Evolutionary conservation across 352 stramenopile genomes (phyloP).

Genomic region (Phytophthora ohioensis): DNA sequence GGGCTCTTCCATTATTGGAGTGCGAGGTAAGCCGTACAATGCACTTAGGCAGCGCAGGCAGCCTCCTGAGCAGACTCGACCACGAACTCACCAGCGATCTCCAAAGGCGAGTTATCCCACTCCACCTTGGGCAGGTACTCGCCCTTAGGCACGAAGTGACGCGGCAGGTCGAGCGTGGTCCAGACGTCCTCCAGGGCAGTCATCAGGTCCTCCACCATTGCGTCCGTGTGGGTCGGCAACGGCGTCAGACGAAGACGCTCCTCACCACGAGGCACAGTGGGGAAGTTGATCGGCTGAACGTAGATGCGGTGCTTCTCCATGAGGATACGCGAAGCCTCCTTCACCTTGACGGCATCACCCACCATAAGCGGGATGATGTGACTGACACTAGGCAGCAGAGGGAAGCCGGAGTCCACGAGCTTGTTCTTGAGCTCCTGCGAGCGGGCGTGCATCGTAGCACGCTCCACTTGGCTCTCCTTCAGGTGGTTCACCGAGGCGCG

Average conservation of each 20-base stretch:
- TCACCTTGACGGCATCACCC: slow-evolving; percentile 87
- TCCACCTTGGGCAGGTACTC: slow-evolving; percentile 85
- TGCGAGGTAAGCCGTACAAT: slow-evolving; percentile 12
- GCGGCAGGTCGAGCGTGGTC: slow-evolving; percentile 83
- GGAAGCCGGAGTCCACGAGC: slow-evolving; percentile 86
- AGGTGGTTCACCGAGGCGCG: slow-evolving; percentile 83
- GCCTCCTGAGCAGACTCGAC: slow-evolving; percentile 41
- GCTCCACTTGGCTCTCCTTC: slow-evolving; percentile 87
- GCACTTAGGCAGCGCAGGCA: slow-evolving; percentile 45
- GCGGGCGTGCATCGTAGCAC: slow-evolving; percentile 84
- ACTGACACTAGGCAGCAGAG: slow-evolving; percentile 85
- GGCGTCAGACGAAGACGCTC: slow-evolving; percentile 91
- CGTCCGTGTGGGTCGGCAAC: slow-evolving; percentile 86
- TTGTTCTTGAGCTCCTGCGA: slow-evolving; percentile 87
- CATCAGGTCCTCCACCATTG: slow-evolving; percentile 91
- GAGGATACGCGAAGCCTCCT: slow-evolving; percentile 89
- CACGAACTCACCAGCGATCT: slow-evolving; percentile 56
- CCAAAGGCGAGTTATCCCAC: slow-evolving; percentile 71
- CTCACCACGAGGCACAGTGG: slow-evolving; percentile 88
- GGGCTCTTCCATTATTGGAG: slow-evolving; percentile 28
- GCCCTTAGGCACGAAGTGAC: slow-evolving; percentile 65
- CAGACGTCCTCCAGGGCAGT: slow-evolving; percentile 87
- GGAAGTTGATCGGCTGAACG: slow-evolving; percentile 94
- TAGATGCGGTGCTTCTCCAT: slow-evolving; percentile 94
- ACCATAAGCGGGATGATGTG: slow-evolving; percentile 93